phyloP scores from a whole-genome alignment of 257 asterid species.

The Solanum chmielewskii region DNA sequence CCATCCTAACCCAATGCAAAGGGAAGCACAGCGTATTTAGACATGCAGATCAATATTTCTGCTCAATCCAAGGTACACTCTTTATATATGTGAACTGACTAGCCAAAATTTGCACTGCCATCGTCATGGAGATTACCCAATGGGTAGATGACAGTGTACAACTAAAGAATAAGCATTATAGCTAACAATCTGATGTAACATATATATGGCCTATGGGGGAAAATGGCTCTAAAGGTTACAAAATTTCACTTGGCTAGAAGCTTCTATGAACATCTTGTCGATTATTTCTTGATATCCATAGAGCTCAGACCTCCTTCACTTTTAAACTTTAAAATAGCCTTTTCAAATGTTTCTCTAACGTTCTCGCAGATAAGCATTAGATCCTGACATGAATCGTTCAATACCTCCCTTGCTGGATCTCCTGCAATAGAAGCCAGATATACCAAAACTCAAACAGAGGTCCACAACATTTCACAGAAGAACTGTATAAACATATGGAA shows the following conservation, averaged over 20 bases:
- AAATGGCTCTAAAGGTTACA: background rate
- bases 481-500: background rate
- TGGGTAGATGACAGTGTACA: background rate
- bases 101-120: background rate
- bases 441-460: background rate
- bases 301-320: slow-evolving; percentile 12
- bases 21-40: background rate
- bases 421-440: slow-evolving; percentile 26
- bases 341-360: slow-evolving; percentile 48
- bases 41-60: background rate
- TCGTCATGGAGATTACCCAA: background rate
- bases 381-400: slow-evolving; percentile 73
- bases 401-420: slow-evolving; percentile 70
- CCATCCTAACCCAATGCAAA: background rate
- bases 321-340: slow-evolving; percentile 52
- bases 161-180: background rate
- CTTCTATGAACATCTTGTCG: background rate
- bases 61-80: background rate
- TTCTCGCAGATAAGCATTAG: slow-evolving; percentile 61
- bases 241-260: background rate
- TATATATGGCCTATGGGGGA: background rate
- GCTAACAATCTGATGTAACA: background rate
- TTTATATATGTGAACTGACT: background rate
- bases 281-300: background rate
- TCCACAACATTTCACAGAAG: background rate